A percentile compares a stretch with the other conserved stretches of the same genome.
Conservation (phyloP, 495 filamentous ascomycete species). For the Sordaria brevicollis region DNA sequence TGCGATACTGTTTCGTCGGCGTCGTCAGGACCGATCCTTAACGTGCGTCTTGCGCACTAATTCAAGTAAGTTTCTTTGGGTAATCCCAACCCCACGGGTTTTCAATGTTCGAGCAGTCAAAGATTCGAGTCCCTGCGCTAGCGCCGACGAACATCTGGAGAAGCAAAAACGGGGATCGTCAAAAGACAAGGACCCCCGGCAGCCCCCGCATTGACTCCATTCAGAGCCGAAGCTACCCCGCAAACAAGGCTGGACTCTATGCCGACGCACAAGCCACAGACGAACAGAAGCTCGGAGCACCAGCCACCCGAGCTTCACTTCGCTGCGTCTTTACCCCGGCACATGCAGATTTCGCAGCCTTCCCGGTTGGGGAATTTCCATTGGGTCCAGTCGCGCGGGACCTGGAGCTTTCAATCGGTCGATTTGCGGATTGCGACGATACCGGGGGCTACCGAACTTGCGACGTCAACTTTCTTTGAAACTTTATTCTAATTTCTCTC, state of each 20-base stretch:
- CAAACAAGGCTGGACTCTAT: background rate
- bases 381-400: background rate
- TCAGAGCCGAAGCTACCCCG: background rate
- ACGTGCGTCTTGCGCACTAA: background rate
- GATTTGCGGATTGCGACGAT: background rate
- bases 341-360: constrained; percentile 1
- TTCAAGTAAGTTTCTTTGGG: background rate
- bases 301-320: background rate
- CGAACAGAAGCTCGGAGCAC: background rate
- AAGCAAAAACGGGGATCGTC: background rate
- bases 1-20: background rate
- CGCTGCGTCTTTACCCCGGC: background rate
- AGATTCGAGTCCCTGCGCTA: background rate
- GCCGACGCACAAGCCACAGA: background rate
- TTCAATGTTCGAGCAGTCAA: background rate
- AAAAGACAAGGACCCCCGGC: background rate
- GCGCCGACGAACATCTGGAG: background rate
- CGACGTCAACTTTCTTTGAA: background rate
- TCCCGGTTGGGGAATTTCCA: background rate
- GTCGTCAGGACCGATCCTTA: background rate
- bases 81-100: background rate
- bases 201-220: background rate
- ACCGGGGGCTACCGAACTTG: background rate
- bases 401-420: background rate
- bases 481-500: background rate